A percentile compares a stretch with the other conserved stretches of the same genome.
phyloP scores from a whole-genome alignment of 306 rosid genomes.

The Trichosanthes cucumerina region DNA sequence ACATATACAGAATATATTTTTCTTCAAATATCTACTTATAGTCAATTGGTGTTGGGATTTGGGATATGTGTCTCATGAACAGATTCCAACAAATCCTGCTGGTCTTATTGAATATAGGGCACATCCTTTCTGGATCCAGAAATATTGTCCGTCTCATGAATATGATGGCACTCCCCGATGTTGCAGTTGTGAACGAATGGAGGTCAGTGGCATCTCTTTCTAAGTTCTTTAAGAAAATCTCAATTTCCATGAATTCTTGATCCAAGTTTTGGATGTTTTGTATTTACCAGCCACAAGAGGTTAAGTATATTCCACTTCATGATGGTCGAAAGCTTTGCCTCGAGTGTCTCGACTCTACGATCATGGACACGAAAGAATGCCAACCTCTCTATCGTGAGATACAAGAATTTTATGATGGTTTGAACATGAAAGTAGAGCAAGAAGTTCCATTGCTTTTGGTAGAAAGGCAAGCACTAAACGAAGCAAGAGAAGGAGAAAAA shows the following conservation, averaged over 20 bases:
- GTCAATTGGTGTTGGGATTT: conserved; percentile 38
- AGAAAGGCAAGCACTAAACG: conserved; percentile 92
- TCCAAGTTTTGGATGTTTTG: conserved; percentile 10
- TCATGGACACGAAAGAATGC: conserved; percentile 80
- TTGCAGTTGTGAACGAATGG: conserved; percentile 98
- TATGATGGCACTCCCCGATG: conserved; percentile 90
- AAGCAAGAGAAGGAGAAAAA: conserved; percentile 96
- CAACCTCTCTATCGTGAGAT: conserved; percentile 82
- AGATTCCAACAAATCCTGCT: conserved; percentile 99
- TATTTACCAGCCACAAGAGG: conserved; percentile 52
- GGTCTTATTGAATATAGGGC: conserved; percentile 99
- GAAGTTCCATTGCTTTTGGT: conserved; percentile 89
- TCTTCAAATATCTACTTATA: conserved; percentile 25
- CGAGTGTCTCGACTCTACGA: conserved; percentile 85
- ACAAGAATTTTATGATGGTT: conserved; percentile 68
- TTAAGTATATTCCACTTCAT: conserved; percentile 53
- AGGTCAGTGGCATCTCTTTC: conserved; percentile 41
- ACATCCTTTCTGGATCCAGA: conserved; percentile 97
- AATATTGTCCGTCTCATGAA: conserved; percentile 95
- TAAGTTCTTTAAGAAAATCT: not conserved
- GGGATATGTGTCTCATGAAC: conserved; percentile 54
- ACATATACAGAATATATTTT: not conserved
- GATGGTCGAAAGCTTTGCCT: conserved; percentile 96
- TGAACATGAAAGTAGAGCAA: conserved; percentile 85
- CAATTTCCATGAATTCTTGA: not conserved